phyloP scores from a whole-genome alignment of 148 eudicot species.

The Nepenthes gracilis region DNA sequence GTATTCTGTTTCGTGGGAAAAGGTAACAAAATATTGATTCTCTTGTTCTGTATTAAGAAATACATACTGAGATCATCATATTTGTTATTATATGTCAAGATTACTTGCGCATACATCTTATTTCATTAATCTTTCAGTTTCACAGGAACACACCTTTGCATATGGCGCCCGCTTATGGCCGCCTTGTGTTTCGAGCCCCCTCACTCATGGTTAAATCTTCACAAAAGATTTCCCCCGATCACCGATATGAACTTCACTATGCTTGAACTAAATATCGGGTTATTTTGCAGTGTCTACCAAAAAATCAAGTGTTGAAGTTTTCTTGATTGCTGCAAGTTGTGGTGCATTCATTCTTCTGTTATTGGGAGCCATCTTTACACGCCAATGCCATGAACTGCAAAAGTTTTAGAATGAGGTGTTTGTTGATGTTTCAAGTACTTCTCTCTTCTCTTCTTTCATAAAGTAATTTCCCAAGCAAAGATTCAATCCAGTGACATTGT shows the following conservation, averaged over 20 bases:
- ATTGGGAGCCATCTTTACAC: slow-evolving; percentile 46
- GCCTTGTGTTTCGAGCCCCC: slow-evolving; percentile 64
- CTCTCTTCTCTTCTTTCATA: not conserved
- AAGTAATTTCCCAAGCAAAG: too few relatives aligned
- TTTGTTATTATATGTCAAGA: not conserved
- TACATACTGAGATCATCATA: too few relatives aligned
- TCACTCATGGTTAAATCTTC: slow-evolving; percentile 31
- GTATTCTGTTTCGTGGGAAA: too few relatives aligned
- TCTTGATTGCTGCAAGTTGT: slow-evolving; percentile 44
- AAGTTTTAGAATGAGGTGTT: slow-evolving; percentile 38
- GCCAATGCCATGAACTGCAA: slow-evolving; percentile 25
- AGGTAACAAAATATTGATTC: not conserved
- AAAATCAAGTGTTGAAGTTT: slow-evolving; percentile 44
- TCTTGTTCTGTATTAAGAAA: not conserved
- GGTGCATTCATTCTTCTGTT: slow-evolving; percentile 54
- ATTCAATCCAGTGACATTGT: too few relatives aligned
- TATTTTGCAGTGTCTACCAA: slow-evolving; percentile 30
- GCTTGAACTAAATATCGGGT: slow-evolving; percentile 8
- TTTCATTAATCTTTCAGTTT: slow-evolving; percentile 40
- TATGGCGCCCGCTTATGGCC: slow-evolving; percentile 55
- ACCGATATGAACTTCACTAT: too few relatives aligned
- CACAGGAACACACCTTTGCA: slow-evolving; percentile 55
- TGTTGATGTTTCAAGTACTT: slow-evolving; percentile 77
- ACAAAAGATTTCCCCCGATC: not conserved
- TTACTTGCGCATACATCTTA: not conserved